Base-by-base conservation (phyloP, 352 stramenopile genomes). In the Pythium myriotylum region DNA sequence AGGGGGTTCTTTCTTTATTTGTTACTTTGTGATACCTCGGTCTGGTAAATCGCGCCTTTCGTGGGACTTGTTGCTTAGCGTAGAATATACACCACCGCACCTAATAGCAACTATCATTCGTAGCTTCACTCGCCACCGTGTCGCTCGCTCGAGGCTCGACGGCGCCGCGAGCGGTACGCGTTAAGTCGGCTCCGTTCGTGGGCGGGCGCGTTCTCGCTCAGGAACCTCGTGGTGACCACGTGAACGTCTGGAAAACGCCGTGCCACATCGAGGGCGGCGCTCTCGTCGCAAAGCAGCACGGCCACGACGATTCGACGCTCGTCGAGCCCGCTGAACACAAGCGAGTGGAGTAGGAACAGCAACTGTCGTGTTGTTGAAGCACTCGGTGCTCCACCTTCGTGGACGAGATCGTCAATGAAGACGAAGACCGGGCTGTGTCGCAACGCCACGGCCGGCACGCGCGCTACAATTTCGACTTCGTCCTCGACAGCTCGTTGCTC, bases 191-290 rank as follows among this genome's bases (percentile, higher is more conserved):
- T 20, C 12, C 46, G 46, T 23, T 52, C 23, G 19, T 37, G 46
- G 13, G 27, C 4, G 7, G 23, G 46, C 12, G 23, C 27, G 13
- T 52, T n/a, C 19, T n/a, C 23, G 19, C 14, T 24, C 20, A 55
- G 27, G 16, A 55, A 43, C 10, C 19, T n/a, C 29, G 39, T 23
- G 12, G 51, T 27, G 6, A 58, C 39, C 12, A 58, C n/a, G 17
- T 58, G 51, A 8, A 48, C 20, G 17, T 47, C 37, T 13, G 51
- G 51, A 26, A 58, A 58, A 9, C 37, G 51, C 51, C 19, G 32
- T 8, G 12, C 26, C 10, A 58, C n/a, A 13, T 29, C 33, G 10
- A 8, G 26, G 2, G 51, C 51, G 10, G 37, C 26, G 9, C 22
- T 22, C 17, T 14, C 35, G 22, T 46, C 35, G 37, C 51, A 58